Percentiles rank a stretch among this genome's conserved stretches.
Conservation (phyloP, 176 grass and related monocot genomes). For the Oryza coarctata region DNA sequence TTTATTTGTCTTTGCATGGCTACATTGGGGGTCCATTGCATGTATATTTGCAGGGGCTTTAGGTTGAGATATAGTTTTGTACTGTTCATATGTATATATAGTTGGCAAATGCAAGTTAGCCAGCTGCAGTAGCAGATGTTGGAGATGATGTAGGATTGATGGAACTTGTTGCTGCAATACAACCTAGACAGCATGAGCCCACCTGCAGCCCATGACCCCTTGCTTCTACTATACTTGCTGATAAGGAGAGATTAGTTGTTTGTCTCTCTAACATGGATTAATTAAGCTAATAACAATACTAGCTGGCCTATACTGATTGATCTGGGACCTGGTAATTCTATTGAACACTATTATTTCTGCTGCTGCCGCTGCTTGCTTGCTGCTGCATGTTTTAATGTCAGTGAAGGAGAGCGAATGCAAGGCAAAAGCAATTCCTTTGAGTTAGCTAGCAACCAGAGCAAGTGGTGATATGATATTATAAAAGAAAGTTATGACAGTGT, state of each 20-base stretch:
- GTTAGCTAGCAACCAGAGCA: not conserved
- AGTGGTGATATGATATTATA: not conserved
- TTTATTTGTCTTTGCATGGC: not conserved
- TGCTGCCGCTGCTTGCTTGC: too few relatives aligned
- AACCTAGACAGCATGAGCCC: not conserved
- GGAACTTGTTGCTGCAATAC: not conserved
- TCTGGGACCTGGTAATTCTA: not conserved
- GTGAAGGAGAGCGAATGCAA: constrained; percentile 31
- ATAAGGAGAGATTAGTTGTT: not conserved
- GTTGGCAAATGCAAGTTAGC: not conserved
- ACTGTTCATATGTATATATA: not conserved
- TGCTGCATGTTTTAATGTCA: not conserved
- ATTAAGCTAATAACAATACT: not conserved
- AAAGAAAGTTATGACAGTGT: not conserved
- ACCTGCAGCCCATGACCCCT: not conserved
- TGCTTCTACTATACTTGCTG: not conserved
- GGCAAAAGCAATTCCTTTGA: constrained; percentile 31
- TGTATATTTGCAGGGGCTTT: not conserved
- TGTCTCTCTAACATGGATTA: not conserved
- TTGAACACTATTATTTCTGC: not conserved
- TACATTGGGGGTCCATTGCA: constrained; percentile 41
- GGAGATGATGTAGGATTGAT: not conserved
- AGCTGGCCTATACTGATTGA: not conserved
- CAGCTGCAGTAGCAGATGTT: constrained; percentile 6
- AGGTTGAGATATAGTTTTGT: not conserved